Evolutionary conservation across 2,329 filamentous ascomycete species (phyloP), one percentile per base, ranked within the genome.

Genomic region (Orbilia oligospora): DNA sequence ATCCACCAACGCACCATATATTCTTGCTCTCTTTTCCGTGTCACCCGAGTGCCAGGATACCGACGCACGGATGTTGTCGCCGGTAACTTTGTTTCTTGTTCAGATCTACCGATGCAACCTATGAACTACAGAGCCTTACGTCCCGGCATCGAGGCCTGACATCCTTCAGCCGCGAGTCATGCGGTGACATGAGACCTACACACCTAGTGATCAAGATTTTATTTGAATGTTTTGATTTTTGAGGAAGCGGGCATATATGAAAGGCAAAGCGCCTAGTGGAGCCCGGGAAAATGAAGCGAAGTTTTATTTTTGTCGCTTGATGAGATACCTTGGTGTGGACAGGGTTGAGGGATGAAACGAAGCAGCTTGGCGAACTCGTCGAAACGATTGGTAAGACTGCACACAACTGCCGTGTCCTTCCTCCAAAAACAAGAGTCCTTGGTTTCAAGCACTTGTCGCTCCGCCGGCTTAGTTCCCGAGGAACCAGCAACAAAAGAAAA

Each of bases 391-490:
- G 61, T 24, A 61, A 66, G 65, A 27, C n/a, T 56, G 24, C 10
- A 41, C n/a, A 51, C 41, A 66, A 38, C 41, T 66, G 49, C 38
- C 24, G 56, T 38, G 27, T 14, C 24, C 22, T 65, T 48, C n/a
- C 48, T 22, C 10, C 33, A 58, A 14, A 30, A 58, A 16, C n/a
- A 51, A 6, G 18, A 30, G 8, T 6, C 33, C 8, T 18, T 6
- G 24, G 41, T 49, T 36, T 36, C 24, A 33, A 53, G 24, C 38
- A 30, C 12, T 27, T 44, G 20, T 76, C 66, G 66, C 58, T 66
- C 72, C 72, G 67, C 67, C 72, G 72, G 72, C 72, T 76, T 27
- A 5, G 38, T 76, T 71, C 72, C 72, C 72, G 72, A 71, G 66
- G 3, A 76, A 66, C 66, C 72, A 56, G 9, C 41, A 3, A 20